Percentiles rank a stretch among this genome's conserved stretches.
Evolutionary conservation across 2,329 filamentous ascomycete species (phyloP).

Genomic region (Alternaria arbusti): DNA sequence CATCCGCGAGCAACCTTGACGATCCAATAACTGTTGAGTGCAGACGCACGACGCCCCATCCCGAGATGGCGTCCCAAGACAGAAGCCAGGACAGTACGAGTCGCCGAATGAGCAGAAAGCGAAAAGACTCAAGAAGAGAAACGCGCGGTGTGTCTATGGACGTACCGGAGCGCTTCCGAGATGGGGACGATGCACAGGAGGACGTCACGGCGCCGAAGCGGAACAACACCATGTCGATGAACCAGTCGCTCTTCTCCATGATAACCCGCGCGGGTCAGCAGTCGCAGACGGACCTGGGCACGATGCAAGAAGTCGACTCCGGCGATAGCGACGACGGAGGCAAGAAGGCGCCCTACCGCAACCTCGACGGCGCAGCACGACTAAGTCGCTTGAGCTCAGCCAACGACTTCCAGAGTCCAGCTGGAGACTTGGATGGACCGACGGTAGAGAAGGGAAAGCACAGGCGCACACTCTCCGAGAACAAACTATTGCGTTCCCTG

Average conservation of each 20-base stretch:
- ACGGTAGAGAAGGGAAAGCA: conserved; percentile 51
- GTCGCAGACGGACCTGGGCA: conserved; percentile 80
- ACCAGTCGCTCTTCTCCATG: conserved; percentile 92
- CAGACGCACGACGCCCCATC: conserved; percentile 15
- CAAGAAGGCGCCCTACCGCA: conserved; percentile 33
- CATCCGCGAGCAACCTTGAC: conserved; percentile 15
- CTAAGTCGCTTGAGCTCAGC: conserved; percentile 45
- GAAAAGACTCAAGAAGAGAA: conserved; percentile 36
- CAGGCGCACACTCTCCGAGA: conserved; percentile 67
- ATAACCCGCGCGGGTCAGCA: conserved; percentile 86
- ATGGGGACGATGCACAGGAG: conserved; percentile 65
- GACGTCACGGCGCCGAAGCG: conserved; percentile 64
- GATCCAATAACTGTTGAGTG: conserved; percentile 6
- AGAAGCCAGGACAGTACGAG: conserved; percentile 31
- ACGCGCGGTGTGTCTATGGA: conserved; percentile 52
- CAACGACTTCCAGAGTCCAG: conserved; percentile 34
- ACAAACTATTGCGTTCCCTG: conserved; percentile 70
- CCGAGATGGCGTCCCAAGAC: conserved; percentile 45
- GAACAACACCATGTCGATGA: conserved; percentile 70
- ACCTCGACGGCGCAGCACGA: conserved; percentile 43
- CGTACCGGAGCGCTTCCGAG: conserved; percentile 64
- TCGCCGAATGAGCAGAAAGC: conserved; percentile 45
- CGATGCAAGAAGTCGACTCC: conserved; percentile 74
- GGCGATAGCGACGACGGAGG: conserved; percentile 73
- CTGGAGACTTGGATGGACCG: conserved; percentile 21